A percentile compares a stretch with the other conserved stretches of the same genome.
These are phyloP conservation scores for Hypoxylon crocopeplum DNA, from an alignment of 495 filamentous ascomycete genomes.

Conservation along the genomic window DNA sequence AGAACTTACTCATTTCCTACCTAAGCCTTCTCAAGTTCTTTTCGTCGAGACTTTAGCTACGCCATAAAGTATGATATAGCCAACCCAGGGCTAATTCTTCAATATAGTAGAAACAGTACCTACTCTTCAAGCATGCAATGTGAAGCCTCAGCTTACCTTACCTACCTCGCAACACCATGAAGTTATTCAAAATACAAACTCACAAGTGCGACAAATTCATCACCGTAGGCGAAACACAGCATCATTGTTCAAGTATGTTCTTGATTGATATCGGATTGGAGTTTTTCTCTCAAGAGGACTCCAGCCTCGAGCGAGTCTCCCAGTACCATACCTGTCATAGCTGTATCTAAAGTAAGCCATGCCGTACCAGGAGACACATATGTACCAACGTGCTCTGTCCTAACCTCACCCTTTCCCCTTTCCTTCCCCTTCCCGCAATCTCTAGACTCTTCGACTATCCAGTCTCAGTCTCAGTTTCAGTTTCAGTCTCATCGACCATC, in stretches of 20 bases:
- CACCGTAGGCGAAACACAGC: not conserved
- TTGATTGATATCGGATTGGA: constrained; percentile 31
- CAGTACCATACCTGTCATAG: not conserved
- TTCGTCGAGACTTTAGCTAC: no score
- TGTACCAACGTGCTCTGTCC: constrained; percentile 11
- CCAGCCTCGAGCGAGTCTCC: constrained; percentile 33
- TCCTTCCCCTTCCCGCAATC: not conserved
- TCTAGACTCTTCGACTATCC: not conserved
- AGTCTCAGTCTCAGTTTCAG: not conserved
- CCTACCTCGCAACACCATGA: no score
- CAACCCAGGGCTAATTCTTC: no score
- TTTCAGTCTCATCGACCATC: no score
- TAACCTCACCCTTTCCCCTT: not conserved
- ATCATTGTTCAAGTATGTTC: constrained; percentile 3
- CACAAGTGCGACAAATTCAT: no score
- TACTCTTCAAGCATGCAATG: no score
- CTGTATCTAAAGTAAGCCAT: not conserved
- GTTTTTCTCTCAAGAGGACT: constrained; percentile 34
- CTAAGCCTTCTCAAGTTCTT: no score
- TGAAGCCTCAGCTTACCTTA: no score
- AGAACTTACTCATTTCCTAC: no score
- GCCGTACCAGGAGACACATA: constrained; percentile 13
- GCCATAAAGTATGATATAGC: no score
- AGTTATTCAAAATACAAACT: no score
- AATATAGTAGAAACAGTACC: no score